Evolutionary conservation across 306 rosid genomes (phyloP), one percentile per base, ranked within the genome.

Genomic region (Cucumis cinereus): DNA sequence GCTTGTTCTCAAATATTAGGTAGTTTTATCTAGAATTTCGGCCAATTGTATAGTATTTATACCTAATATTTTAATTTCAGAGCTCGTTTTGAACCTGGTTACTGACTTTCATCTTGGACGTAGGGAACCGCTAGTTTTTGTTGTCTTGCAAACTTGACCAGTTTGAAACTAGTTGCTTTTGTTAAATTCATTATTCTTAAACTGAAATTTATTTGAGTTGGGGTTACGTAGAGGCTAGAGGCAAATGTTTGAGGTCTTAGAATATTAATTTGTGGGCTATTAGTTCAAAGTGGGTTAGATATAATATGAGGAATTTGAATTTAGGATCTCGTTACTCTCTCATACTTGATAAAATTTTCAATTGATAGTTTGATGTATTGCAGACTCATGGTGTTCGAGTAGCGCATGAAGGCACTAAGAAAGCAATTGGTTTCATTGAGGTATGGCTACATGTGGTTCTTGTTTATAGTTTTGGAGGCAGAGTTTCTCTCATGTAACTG

Each of bases 381-480:
- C 89, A 93, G 98, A 93, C 98, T 71, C 97, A 88, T 73, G 94
- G 97, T 24, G 87, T 90, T 40, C 87, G 96, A 81, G 89, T 80
- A 54, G 98, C 96, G 56, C 89, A 90, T 76, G 89, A 84, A 57
- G 88, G 89, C 79, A 82, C 92, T 49, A 88, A 90, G 90, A 91
- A 80, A 78, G 93, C 91, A 6, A 90, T 93, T 16, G 47, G 86
- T 76, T 91, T 93, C 80, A 1, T 93, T 28, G 94, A 93, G 97
- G 98, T 91, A 85, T 76, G 82, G n/a, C 45, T 15, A 41, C 2
- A 41, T 10, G 2, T 41, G 57, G 57, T 70, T 41, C 23, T 45
- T 70, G 7, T 70, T 24, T 70, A 45, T 45, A 5, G 58, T 22
- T 70, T 70, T 70, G 6, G 57, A 26, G 28, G 57, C 35, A 20